Conservation (phyloP, 202 grass and related monocot genomes). For the Cymbopogon flexuosus region DNA sequence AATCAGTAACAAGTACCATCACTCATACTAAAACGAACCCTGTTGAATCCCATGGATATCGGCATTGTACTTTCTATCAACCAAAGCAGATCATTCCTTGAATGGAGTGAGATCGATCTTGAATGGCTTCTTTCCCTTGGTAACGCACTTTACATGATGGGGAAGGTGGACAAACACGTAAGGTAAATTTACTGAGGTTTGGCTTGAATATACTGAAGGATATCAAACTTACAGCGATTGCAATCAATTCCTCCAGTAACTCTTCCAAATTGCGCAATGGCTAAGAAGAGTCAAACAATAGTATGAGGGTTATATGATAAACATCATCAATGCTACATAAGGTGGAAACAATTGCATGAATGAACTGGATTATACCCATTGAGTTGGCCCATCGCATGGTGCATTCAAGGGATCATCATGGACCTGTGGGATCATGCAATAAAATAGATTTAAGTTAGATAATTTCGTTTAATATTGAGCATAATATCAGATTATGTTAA, state of each 20-base stretch:
- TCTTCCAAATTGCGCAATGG: conserved; percentile 84
- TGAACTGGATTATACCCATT: conserved; percentile 68
- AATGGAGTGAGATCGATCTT: conserved; percentile 74
- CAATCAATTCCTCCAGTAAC: conserved; percentile 77
- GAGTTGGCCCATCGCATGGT: conserved; percentile 92
- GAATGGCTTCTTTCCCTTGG: conserved; percentile 70
- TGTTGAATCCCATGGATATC: neutral
- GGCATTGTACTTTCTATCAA: too few species aligned
- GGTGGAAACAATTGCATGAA: conserved; percentile 3
- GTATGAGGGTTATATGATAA: neutral
- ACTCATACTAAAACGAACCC: neutral
- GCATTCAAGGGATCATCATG: conserved; percentile 84
- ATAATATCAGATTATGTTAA: neutral
- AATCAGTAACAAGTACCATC: neutral
- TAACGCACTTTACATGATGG: conserved; percentile 39
- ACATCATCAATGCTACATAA: neutral
- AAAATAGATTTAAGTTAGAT: neutral
- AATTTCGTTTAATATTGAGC: neutral
- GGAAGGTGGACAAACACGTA: neutral
- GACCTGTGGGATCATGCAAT: conserved; percentile 45
- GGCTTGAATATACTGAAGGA: neutral
- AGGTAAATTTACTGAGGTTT: neutral
- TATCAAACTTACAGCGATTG: conserved; percentile 64
- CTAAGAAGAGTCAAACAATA: conserved; percentile 35
- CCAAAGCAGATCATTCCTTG: conserved; percentile 32